Percentiles rank a stretch among this genome's conserved stretches.
phyloP scores from a whole-genome alignment of 169 alveolate genomes.

The Besnoitia besnoiti region DNA sequence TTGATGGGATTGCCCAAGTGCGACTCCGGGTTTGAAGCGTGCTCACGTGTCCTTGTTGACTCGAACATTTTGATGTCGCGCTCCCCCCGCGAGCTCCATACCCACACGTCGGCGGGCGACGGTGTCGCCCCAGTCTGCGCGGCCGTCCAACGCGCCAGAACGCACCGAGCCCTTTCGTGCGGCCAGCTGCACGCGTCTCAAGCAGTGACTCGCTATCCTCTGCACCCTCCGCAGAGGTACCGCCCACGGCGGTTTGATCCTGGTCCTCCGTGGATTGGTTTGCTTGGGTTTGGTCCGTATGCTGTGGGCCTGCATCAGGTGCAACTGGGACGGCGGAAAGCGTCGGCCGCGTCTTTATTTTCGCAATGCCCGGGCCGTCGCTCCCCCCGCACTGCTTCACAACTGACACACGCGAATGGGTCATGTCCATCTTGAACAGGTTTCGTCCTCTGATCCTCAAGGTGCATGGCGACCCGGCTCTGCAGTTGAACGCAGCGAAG shows the following conservation, averaged over 20 bases:
- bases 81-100: no score
- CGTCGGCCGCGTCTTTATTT: neutral
- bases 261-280: no score
- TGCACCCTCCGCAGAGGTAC: neutral
- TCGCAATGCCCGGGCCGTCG: neutral
- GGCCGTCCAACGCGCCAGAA: neutral
- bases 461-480: conserved; percentile 21
- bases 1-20: neutral
- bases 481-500: conserved; percentile 11
- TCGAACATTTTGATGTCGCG: no score
- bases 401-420: conserved; percentile 40
- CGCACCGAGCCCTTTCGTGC: neutral
- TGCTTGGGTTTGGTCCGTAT: neutral
- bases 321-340: neutral
- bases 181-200: neutral
- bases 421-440: conserved; percentile 47
- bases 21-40: neutral
- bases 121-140: neutral
- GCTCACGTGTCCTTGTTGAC: neutral
- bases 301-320: neutral
- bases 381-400: conserved; percentile 62
- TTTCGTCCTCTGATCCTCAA: conserved; percentile 42
- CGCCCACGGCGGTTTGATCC: no score
- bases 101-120: no score
- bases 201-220: neutral